Evolutionary conservation across 2,329 filamentous ascomycete genomes (phyloP).

Genomic region (Pseudopithomyces maydicus): DNA sequence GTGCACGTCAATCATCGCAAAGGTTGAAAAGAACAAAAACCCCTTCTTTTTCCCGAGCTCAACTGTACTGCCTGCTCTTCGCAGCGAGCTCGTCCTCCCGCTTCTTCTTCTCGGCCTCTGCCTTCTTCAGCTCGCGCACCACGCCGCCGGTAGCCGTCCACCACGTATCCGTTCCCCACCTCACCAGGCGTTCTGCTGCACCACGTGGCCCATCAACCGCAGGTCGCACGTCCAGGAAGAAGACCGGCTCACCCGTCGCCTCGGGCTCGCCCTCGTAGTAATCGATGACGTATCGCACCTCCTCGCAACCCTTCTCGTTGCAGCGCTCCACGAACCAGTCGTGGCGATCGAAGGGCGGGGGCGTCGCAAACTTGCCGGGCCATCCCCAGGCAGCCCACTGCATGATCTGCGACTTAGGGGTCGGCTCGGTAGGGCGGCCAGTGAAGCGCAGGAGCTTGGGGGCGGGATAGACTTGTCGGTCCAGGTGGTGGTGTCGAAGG

Average conservation of each 20-base stretch:
- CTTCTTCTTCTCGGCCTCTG: constrained; percentile 35
- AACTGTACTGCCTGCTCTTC: constrained; percentile 35
- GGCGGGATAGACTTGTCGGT: constrained; percentile 47
- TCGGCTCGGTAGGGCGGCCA: constrained; percentile 85
- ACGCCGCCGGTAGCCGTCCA: constrained; percentile 81
- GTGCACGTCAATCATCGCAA: too few relatives aligned
- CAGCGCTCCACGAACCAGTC: constrained; percentile 92
- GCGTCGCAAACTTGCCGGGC: constrained; percentile 76
- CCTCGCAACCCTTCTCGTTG: constrained; percentile 68
- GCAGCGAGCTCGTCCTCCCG: constrained; percentile 29
- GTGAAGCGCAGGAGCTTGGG: constrained; percentile 84
- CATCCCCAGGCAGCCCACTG: constrained; percentile 80
- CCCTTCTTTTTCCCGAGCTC: neutral
- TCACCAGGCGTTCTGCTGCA: constrained; percentile 79
- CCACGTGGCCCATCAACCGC: constrained; percentile 81
- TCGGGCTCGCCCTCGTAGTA: constrained; percentile 88
- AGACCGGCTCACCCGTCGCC: constrained; percentile 86
- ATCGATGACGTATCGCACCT: constrained; percentile 95
- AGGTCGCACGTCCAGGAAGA: constrained; percentile 92
- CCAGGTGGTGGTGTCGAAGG: constrained; percentile 44
- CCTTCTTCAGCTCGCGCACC: constrained; percentile 54
- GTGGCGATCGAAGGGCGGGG: constrained; percentile 92
- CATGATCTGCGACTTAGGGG: constrained; percentile 86
- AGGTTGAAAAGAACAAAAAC: too few relatives aligned
- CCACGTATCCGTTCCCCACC: constrained; percentile 95